Evolutionary conservation across 306 rosid species (phyloP).

Genomic region (Vigna unguiculata): DNA sequence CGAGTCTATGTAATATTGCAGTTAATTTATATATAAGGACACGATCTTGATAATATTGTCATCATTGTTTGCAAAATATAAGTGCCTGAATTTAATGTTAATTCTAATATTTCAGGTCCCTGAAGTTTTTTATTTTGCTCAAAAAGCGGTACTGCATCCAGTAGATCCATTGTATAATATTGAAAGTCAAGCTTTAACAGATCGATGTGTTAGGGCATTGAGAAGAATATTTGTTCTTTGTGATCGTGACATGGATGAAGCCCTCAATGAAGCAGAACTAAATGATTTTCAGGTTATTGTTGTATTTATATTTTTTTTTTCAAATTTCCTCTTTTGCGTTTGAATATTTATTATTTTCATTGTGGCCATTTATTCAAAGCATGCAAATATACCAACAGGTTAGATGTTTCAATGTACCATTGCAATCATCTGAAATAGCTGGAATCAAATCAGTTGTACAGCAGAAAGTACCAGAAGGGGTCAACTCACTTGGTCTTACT

Average conservation of each 20-base stretch:
- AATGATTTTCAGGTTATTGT: slow-evolving; percentile 87
- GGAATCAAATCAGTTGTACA: slow-evolving; percentile 79
- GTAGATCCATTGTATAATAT: slow-evolving; percentile 81
- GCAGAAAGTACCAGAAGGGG: slow-evolving; percentile 76
- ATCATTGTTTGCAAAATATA: slow-evolving; percentile 33
- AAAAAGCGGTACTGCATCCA: slow-evolving; percentile 92
- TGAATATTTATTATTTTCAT: slow-evolving; percentile 28
- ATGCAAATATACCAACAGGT: slow-evolving; percentile 56
- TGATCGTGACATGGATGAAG: slow-evolving; percentile 92
- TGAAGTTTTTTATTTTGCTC: slow-evolving; percentile 91
- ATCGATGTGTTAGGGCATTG: slow-evolving; percentile 78
- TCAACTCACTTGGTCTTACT: slow-evolving; percentile 87
- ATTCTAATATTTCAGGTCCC: slow-evolving; percentile 67
- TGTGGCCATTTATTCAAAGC: slow-evolving; percentile 32
- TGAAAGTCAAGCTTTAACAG: slow-evolving; percentile 68
- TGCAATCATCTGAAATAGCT: slow-evolving; percentile 71
- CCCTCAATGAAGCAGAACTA: slow-evolving; percentile 86
- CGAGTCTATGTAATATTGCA: slow-evolving; percentile 5
- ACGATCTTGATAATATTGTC: slow-evolving; percentile 24
- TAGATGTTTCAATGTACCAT: slow-evolving; percentile 77
- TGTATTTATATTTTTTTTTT: slow-evolving; percentile 32
- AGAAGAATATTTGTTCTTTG: slow-evolving; percentile 87
- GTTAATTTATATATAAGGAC: slow-evolving; percentile 28
- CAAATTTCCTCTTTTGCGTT: slow-evolving; percentile 16
- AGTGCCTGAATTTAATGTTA: slow-evolving; percentile 36